Evolutionary conservation across 768 basidiomycete genomes (phyloP).

Genomic region (Boletus rex-veris): DNA sequence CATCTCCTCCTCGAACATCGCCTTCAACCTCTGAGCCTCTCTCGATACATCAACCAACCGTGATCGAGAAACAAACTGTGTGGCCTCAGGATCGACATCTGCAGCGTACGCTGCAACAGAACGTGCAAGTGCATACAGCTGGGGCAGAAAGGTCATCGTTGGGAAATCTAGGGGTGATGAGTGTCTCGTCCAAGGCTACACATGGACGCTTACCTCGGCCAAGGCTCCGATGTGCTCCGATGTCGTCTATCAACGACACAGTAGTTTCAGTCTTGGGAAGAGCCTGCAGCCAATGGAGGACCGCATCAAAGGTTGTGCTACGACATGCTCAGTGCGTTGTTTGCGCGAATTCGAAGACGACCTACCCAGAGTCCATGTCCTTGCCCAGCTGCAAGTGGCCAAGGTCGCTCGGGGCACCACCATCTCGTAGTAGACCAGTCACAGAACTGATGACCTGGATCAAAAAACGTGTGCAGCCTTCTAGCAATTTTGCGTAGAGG

Average conservation of each 20-base stretch:
- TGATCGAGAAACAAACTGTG: slow-evolving; percentile 13
- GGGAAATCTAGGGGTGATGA: slow-evolving; percentile 28
- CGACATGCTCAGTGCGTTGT: not conserved
- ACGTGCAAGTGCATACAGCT: slow-evolving; percentile 42
- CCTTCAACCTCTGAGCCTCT: slow-evolving; percentile 31
- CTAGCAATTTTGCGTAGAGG: slow-evolving; percentile 45
- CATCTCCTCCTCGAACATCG: slow-evolving; percentile 37
- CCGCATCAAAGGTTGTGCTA: slow-evolving; percentile 24
- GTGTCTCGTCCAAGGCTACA: not conserved
- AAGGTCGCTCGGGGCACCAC: slow-evolving; percentile 27
- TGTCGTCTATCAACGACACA: slow-evolving; percentile 18
- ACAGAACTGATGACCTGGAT: slow-evolving; percentile 35
- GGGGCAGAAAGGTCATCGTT: slow-evolving; percentile 45
- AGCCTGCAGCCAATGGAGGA: slow-evolving; percentile 25
- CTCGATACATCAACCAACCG: slow-evolving; percentile 29
- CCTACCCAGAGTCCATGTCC: slow-evolving; percentile 41
- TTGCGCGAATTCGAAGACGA: not conserved
- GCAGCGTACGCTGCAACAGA: slow-evolving; percentile 25
- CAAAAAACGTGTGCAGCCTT: slow-evolving; percentile 39
- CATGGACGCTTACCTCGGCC: slow-evolving; percentile 22
- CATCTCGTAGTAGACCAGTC: slow-evolving; percentile 27
- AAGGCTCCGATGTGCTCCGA: slow-evolving; percentile 23
- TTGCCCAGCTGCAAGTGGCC: slow-evolving; percentile 34
- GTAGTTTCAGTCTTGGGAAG: slow-evolving; percentile 19
- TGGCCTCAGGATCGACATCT: slow-evolving; percentile 5